Evolutionary conservation across 768 basidiomycete genomes (phyloP).

Genomic region (Tylopilus rubrobrunneus): DNA sequence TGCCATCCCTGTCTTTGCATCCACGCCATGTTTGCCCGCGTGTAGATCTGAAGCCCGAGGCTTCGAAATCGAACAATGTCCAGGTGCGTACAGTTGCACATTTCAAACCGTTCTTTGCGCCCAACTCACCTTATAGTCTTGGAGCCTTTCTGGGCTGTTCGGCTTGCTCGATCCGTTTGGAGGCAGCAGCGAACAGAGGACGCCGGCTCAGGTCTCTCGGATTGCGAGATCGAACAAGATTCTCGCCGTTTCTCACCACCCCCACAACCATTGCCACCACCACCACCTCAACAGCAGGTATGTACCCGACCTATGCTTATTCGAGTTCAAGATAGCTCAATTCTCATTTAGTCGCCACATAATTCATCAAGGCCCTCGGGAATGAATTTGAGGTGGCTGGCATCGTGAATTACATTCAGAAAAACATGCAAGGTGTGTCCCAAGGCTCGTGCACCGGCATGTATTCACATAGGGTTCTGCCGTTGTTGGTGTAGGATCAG

Average conservation of each 20-base stretch:
- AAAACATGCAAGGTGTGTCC: constrained; percentile 44
- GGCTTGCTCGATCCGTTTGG: constrained; percentile 49
- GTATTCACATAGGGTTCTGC: constrained; percentile 10
- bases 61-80: constrained; percentile 16
- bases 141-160: constrained; percentile 51
- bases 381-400: constrained; percentile 46
- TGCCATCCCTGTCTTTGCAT: too few species aligned
- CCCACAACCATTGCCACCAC: constrained; percentile 19
- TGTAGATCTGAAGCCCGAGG: too few species aligned
- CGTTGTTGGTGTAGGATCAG: constrained; percentile 20
- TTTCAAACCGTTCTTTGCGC: not conserved
- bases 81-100: constrained; percentile 29
- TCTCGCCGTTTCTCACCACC: constrained; percentile 24
- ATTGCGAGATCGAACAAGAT: constrained; percentile 28
- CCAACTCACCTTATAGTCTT: constrained; percentile 32
- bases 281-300: constrained; percentile 26
- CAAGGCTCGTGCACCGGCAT: constrained; percentile 6
- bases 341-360: constrained; percentile 22
- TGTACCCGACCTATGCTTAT: constrained; percentile 18
- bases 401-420: constrained; percentile 51
- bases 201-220: constrained; percentile 18
- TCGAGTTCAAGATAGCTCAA: constrained; percentile 21
- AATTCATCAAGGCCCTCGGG: constrained; percentile 14
- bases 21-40: too few species aligned
- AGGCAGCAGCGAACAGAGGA: constrained; percentile 21